Evolutionary conservation across 176 grass and related monocot genomes (phyloP), one percentile per base, ranked within the genome.

Genomic region (Aegilops sharonensis): DNA sequence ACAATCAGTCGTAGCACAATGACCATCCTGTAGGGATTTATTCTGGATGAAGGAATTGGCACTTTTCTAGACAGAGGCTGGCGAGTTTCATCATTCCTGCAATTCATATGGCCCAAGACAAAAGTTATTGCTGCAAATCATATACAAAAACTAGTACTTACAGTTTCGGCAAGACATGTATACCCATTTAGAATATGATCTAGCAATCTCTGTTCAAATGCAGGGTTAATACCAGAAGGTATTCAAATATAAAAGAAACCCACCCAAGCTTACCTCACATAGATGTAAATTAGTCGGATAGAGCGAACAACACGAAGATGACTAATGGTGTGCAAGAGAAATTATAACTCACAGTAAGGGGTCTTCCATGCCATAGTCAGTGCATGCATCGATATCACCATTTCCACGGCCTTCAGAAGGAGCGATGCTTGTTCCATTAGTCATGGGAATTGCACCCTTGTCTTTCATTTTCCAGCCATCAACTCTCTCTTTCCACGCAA

Each of bases 401-500:
- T 63, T 87, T 40, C 93, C 93, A 77, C 92, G 94, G 4, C 95
- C 91, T 81, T 98, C 96, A 15, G 96, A 98, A 42, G 93, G 96
- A 84, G 96, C 91, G 71, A 94, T 89, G 90, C 93, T 98, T 71
- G 96, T 98, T 56, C 91, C 96, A 86, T 95, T 98, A 47, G 91
- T 89, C 89, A 93, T 98, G 69, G 96, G 93, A 82, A 91, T 82
- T 70, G 81, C 90, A 86, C 89, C 91, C 75, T 94, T 98, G 47
- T 95, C 96, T 85, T 98, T 98, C 93, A 95, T 98, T 89, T 98
- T 98, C 96, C 96, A 98, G 20, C 96, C 96, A 94, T 98, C 96
- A 76, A 98, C 96, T 82, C 96, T 98, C 87, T 98, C 96, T 92
- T 98, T 98, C 96, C 93, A 98, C 13, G 93, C 91, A 74, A 94